A percentile compares a stretch with the other conserved stretches of the same genome.
Evolutionary conservation across 1,284 basidiomycete genomes (phyloP).

Genomic region (Veloporphyrellus conicus): DNA sequence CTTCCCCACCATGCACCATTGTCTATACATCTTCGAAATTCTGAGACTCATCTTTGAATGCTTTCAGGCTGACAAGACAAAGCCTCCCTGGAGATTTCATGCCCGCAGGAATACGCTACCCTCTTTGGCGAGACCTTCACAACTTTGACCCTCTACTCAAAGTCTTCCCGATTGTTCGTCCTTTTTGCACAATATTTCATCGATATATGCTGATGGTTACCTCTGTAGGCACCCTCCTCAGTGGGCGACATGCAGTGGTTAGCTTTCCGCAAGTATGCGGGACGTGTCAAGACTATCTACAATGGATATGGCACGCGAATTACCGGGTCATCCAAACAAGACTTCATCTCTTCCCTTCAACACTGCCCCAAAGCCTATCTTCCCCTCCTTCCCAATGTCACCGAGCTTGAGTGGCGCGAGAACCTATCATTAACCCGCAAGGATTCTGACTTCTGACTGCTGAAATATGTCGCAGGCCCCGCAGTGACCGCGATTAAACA

Average conservation of each 20-base stretch:
- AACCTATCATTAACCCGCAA: not conserved
- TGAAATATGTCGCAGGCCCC: slow-evolving; percentile 11
- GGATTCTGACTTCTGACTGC: slow-evolving; percentile 7
- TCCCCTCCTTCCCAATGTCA: slow-evolving; percentile 17
- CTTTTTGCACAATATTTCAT: not conserved
- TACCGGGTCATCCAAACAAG: not conserved
- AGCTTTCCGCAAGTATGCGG: slow-evolving; percentile 17
- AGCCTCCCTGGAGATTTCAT: not conserved
- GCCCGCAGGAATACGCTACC: slow-evolving; percentile 10
- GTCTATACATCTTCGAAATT: slow-evolving; percentile 14
- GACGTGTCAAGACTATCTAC: slow-evolving; percentile 15
- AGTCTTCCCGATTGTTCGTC: slow-evolving; percentile 10
- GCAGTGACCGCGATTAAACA: slow-evolving; percentile 7
- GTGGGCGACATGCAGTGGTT: slow-evolving; percentile 7
- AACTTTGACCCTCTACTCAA: slow-evolving; percentile 11
- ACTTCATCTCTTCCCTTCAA: slow-evolving; percentile 1
- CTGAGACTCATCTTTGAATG: slow-evolving; percentile 11
- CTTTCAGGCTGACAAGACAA: not conserved
- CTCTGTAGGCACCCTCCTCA: not conserved
- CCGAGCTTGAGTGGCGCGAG: slow-evolving; percentile 9
- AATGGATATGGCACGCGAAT: not conserved
- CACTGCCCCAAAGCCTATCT: not conserved
- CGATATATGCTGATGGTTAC: not conserved
- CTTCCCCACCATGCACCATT: slow-evolving; percentile 19
- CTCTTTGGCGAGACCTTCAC: slow-evolving; percentile 13